phyloP scores from a whole-genome alignment of 169 alveolate species.

The Plasmodium gallinaceum region DNA sequence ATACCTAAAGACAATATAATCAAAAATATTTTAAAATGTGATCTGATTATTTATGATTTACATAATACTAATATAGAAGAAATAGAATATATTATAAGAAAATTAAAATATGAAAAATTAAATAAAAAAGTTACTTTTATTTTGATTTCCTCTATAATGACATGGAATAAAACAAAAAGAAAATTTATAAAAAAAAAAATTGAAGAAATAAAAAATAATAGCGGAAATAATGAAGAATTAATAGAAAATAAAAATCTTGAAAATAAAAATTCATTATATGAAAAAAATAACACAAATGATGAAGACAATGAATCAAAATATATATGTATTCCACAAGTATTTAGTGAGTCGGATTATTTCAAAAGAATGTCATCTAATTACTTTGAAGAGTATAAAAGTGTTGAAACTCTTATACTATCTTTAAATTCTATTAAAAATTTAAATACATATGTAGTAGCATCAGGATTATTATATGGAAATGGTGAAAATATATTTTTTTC shows the following conservation, averaged over 20 bases:
- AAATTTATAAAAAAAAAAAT: slow-evolving; percentile 9
- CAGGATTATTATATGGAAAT: slow-evolving; percentile 49
- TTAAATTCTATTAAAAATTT: slow-evolving; percentile 35
- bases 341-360: slow-evolving; percentile 45
- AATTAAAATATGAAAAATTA: slow-evolving; percentile 31
- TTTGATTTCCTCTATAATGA: slow-evolving; percentile 52
- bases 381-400: slow-evolving; percentile 37
- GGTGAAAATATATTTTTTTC: slow-evolving; percentile 53
- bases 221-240: background rate
- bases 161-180: slow-evolving; percentile 67
- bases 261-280: background rate
- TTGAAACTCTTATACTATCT: slow-evolving; percentile 46
- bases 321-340: slow-evolving; percentile 22
- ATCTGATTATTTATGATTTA: slow-evolving; percentile 25
- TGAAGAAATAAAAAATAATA: background rate
- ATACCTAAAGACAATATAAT: slow-evolving; percentile 28
- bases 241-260: background rate
- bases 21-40: slow-evolving; percentile 17
- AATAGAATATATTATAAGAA: slow-evolving; percentile 57
- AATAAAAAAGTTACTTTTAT: slow-evolving; percentile 14
- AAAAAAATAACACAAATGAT: background rate
- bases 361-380: slow-evolving; percentile 39
- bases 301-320: background rate
- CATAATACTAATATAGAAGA: slow-evolving; percentile 48
- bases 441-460: slow-evolving; percentile 58